Percentiles rank a stretch among this genome's conserved stretches.
These are phyloP conservation scores for Chenopodium quinoa DNA, from an alignment of 148 eudicot species.

Conservation along the genomic window DNA sequence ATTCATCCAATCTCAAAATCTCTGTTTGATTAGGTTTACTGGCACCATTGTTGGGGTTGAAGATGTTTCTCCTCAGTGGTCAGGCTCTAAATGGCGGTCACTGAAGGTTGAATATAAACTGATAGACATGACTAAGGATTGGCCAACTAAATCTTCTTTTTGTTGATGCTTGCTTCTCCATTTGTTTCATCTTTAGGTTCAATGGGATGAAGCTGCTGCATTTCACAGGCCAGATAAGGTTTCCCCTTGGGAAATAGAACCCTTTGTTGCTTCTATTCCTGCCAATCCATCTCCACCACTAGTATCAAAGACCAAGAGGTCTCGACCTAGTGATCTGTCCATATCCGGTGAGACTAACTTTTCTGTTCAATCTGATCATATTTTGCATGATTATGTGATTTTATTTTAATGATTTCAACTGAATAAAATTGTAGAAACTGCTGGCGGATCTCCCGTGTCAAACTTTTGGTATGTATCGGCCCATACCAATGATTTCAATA, in stretches of 20 bases:
- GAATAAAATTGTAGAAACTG: conserved; percentile 33
- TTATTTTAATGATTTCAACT: not conserved
- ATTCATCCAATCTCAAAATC: not conserved
- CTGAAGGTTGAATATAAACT: conserved; percentile 58
- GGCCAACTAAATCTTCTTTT: conserved; percentile 4
- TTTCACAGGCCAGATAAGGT: conserved; percentile 71
- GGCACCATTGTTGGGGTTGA: conserved; percentile 78
- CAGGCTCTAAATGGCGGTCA: conserved; percentile 74
- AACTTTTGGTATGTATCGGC: conserved; percentile 53
- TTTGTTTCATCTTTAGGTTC: conserved; percentile 47
- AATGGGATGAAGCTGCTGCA: conserved; percentile 87
- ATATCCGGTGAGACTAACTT: conserved; percentile 42
- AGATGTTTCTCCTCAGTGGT: conserved; percentile 65
- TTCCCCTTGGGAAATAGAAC: conserved; percentile 94
- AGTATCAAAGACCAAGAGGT: conserved; percentile 58
- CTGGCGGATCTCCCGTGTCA: conserved; percentile 31
- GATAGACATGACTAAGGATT: not conserved
- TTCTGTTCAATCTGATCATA: not conserved
- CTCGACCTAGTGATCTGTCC: conserved; percentile 54
- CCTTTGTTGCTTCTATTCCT: conserved; percentile 54
- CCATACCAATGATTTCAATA: conserved; percentile 29
- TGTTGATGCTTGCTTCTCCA: conserved; percentile 16
- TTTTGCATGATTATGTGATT: not conserved
- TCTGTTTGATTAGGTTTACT: conserved; percentile 45
- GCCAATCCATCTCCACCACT: conserved; percentile 39